These are phyloP conservation scores for Epichloe sibirici DNA, from an alignment of 2,329 filamentous ascomycete genomes.

Conservation along the genomic window DNA sequence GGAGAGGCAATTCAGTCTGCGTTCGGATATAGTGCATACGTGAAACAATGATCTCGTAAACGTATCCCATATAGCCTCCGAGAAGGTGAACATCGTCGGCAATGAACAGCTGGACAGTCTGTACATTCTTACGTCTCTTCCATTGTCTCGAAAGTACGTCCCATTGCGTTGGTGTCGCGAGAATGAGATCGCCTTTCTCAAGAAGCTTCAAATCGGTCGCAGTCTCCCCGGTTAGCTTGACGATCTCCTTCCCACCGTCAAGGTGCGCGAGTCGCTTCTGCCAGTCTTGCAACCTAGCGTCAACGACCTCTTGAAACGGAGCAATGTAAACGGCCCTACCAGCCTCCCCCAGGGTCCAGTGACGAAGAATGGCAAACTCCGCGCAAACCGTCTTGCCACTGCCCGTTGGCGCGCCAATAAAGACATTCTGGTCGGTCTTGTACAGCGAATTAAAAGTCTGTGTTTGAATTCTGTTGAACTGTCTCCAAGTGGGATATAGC, in stretches of 20 bases:
- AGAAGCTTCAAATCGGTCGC: conserved; percentile 81
- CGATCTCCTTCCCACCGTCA: conserved; percentile 74
- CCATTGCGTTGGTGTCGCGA: conserved; percentile 92
- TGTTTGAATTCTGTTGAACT: conserved; percentile 96
- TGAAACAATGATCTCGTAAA: conserved; percentile 95
- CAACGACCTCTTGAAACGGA: conserved; percentile 86
- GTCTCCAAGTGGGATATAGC: conserved; percentile 71
- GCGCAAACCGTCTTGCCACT: conserved; percentile 96
- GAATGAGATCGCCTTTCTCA: conserved; percentile 74
- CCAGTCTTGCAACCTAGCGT: conserved; percentile 76
- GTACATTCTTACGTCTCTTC: conserved; percentile 92
- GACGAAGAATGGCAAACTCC: conserved; percentile 80
- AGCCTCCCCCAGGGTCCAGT: conserved; percentile 51
- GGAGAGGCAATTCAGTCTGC: conserved; percentile 71
- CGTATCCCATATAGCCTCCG: conserved; percentile 72
- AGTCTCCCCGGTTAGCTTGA: conserved; percentile 89
- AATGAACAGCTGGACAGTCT: conserved; percentile 81
- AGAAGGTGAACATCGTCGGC: conserved; percentile 93
- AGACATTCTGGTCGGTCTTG: conserved; percentile 83
- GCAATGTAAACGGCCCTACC: conserved; percentile 88
- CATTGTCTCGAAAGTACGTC: conserved; percentile 91
- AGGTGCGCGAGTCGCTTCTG: conserved; percentile 60
- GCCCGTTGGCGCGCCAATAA: conserved; percentile 83
- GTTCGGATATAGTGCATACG: conserved; percentile 93
- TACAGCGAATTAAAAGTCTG: conserved; percentile 94